Base-by-base conservation (phyloP, 2,329 filamentous ascomycete genomes). In the Zelopaecilomyces penicillatus region DNA sequence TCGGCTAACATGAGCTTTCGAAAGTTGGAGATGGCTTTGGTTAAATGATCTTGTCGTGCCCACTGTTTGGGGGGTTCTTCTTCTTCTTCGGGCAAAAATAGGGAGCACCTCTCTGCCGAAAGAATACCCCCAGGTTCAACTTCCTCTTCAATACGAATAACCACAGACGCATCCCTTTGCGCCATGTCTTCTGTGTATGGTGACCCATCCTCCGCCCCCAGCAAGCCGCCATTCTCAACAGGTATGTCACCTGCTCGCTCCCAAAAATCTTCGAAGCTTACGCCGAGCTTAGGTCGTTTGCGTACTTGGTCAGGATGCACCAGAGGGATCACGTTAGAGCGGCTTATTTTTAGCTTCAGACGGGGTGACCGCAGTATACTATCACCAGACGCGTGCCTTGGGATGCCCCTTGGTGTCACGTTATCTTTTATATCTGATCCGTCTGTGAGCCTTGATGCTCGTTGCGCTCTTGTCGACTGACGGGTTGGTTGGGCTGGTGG, bases 11-110 rank as follows among this genome's bases (percentile, higher is more conserved):
- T 78, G 32, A 97, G 72, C 55, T 82, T 85, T 39, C 87, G 81
- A 54, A 97, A 91, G 54, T 90, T 84, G 9, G 83, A 60, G 47
- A 85, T 83, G 49, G 95, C 90, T 39, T 83, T 82, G 38, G 85
- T 73, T 43, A 97, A 74, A 59, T 97, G 87, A 57, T 97, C 90
- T 58, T 80, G 77, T 54, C 94, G 89, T n/a, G 85, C 82, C 71
- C 87, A 97, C 57, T 93, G 87, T 42, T 77, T 75, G 0, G 80
- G 77, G 0, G 86, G 86, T 55, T 94, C 85, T 45, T 87, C 82
- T 48, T 69, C 70, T 9, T 80, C 71, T 50, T 93, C 86, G 0
- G 86, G 85, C 12, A 82, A 74, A 54, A 86, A 93, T 27, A 83
- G 67, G 3, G 82, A 83, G 59, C 86, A 91, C 48, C 75, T 73